Evolutionary conservation across 352 stramenopile genomes (phyloP).

Genomic region (Globisporangium camurandrum): DNA sequence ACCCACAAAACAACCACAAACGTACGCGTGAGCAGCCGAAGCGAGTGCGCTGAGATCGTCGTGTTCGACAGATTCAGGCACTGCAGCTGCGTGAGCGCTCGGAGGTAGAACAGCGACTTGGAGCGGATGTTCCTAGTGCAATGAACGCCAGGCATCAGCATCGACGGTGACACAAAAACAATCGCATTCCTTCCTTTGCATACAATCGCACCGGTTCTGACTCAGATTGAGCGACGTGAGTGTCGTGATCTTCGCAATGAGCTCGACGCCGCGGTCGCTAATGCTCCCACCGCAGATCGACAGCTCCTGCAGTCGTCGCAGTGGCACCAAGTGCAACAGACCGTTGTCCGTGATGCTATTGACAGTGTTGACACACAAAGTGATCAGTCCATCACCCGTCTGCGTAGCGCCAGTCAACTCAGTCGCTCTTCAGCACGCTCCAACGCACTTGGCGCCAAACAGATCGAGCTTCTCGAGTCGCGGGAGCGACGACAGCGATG

Average conservation of each 20-base stretch:
- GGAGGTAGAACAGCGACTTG: conserved; percentile 57
- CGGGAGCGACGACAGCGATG: conserved; percentile 41
- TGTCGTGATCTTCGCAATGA: conserved; percentile 68
- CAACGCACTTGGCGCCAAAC: conserved; percentile 60
- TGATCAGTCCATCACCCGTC: too few relatives aligned
- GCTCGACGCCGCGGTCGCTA: conserved; percentile 55
- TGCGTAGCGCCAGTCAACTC: too few relatives aligned
- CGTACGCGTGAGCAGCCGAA: conserved; percentile 66
- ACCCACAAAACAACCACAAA: conserved; percentile 1
- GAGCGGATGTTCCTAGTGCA: conserved; percentile 54
- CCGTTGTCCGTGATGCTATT: conserved; percentile 69
- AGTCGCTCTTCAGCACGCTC: too few relatives aligned
- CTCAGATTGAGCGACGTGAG: conserved; percentile 74
- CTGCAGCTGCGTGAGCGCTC: conserved; percentile 43
- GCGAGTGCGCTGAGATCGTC: conserved; percentile 48
- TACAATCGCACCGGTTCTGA: conserved; percentile 50
- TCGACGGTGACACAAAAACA: background rate
- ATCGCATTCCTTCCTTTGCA: background rate
- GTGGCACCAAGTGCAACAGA: conserved; percentile 43
- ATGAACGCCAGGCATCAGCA: background rate
- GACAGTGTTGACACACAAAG: background rate
- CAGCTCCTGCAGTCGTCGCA: conserved; percentile 48
- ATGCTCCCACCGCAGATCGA: conserved; percentile 64
- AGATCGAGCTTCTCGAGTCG: conserved; percentile 56
- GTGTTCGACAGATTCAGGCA: conserved; percentile 78